Percentiles rank a stretch among this genome's conserved stretches.
These are phyloP conservation scores for Stemphylium lycopersici DNA, from an alignment of 2,329 filamentous ascomycete species.

Conservation along the genomic window DNA sequence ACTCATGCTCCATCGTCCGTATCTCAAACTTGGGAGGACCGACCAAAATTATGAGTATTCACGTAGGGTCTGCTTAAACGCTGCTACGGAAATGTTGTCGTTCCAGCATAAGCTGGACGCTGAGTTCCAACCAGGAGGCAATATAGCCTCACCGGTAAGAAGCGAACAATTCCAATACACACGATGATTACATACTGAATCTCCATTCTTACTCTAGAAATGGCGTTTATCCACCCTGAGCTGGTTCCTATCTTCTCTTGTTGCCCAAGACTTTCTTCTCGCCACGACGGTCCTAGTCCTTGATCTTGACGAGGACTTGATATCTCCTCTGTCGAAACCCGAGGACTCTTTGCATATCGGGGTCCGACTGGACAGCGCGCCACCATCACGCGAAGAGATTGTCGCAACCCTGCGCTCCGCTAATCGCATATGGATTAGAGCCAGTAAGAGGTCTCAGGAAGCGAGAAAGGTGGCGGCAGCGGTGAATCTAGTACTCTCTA, in stretches of 20 bases:
- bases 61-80: slow-evolving; percentile 52
- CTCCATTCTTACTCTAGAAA: background rate
- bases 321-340: slow-evolving; percentile 17
- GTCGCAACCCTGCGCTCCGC: slow-evolving; percentile 28
- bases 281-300: slow-evolving; percentile 57
- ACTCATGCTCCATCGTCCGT: slow-evolving; percentile 48
- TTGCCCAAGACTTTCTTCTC: slow-evolving; percentile 56
- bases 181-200: background rate
- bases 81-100: slow-evolving; percentile 52
- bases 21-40: slow-evolving; percentile 42
- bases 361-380: slow-evolving; percentile 25
- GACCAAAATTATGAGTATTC: slow-evolving; percentile 50
- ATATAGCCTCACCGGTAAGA: slow-evolving; percentile 21
- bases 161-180: background rate
- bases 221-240: slow-evolving; percentile 49
- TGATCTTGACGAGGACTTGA: slow-evolving; percentile 47
- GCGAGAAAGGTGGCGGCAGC: slow-evolving; percentile 39
- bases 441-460: slow-evolving; percentile 38
- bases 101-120: slow-evolving; percentile 53
- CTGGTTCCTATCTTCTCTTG: slow-evolving; percentile 54
- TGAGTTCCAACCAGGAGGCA: slow-evolving; percentile 50
- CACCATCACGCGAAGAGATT: slow-evolving; percentile 34
- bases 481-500: slow-evolving; percentile 35
- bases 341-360: slow-evolving; percentile 5
- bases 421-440: slow-evolving; percentile 34